Evolutionary conservation across 176 grass and related monocot genomes (phyloP), one percentile per base, ranked within the genome.

Genomic region (Luzula sylvatica): DNA sequence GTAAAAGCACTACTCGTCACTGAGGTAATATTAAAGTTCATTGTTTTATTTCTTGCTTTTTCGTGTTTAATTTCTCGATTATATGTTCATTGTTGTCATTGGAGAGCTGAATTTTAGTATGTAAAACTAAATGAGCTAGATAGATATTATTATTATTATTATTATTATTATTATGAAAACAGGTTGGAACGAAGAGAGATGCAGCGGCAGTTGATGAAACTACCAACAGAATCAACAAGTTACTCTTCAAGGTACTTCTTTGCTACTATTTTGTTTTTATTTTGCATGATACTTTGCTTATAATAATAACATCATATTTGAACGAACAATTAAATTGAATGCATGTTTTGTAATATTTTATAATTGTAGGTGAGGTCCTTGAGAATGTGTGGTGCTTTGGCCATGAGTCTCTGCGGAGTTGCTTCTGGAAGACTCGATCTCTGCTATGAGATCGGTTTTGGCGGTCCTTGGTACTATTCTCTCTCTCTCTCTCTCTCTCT

Each of bases 1-100:
- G 45, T 90, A 23, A 98, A 98, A 67, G 81, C 92, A n/a, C 86
- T 90, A 65, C 66, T 98, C 53, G 92, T 98, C 65, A 98, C 92
- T 52, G 92, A 98, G 92, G 92, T 90, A 69, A n/a, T 8, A 15
- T 46, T 20, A 7, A 35, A 35, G 5, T 2, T 35, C 0, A 7
- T 35, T 35, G 9, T 7, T 7, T 35, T 35, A 35, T 35, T 35
- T 35, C 9, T 35, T 35, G 7, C 30, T 7, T 7, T 35, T 35
- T 1, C 5, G 5, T 1, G 9, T 35, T 32, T 35, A 35, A 35
- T 35, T 35, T 4, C 30, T 35, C 30, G 9, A n/a, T n/a, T n/a
- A 13, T 16, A 9, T 49, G 30, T 75, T 20, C 30, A 11, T 68
- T 23, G 23, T 56, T 5, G 3, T 19, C 32, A 17, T 53, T 15